Base-by-base conservation (phyloP, 345 rosid genomes). In the Barbarea vulgaris region DNA sequence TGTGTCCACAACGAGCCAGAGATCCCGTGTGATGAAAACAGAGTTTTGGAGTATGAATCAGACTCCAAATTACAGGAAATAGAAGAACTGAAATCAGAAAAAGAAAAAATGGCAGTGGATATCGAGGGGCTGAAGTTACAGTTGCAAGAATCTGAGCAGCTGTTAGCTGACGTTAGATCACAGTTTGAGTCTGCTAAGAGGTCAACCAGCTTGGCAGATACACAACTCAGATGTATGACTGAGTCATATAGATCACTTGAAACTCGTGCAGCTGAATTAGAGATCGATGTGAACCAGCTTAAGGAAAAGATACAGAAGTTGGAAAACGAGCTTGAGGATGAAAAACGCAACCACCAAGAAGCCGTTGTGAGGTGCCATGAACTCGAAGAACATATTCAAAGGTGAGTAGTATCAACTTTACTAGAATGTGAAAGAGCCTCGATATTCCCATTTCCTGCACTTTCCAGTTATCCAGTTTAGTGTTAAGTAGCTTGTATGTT, bases 201-300 rank as follows among this genome's bases (percentile, higher is more conserved):
- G 63, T 86, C 95, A 53, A 94, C 85, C 81, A 85, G 84, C 79
- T 83, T 94, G 85, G 86, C 97, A 13, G 97, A 91, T 73, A 94
- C 93, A 3, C 98, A 94, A 72, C 85, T 91, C 48, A 94, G 90
- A 83, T 94, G 98, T 68, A 91, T 94, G 98, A 86, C 88, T 34
- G 98, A 90, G 87, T 94, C 98, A 22, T 94, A 94, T 76, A 86
- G 96, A 77, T 82, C 89, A 25, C 93, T 94, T 67, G 98, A 94
- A 85, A 73, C 85, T 64, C 96, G 83, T 48, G 88, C 96, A 58
- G 82, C 81, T 64, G 89, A 86, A 75, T 70, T 92, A 54, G 97
- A 87, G 82, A 79, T 84, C 10, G 91, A 88, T 73, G 87, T 87
- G 59, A 88, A 85, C 79, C 86, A 83, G 80, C 89, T 94, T 69